Evolutionary conservation across 176 grass and related monocot genomes (phyloP), one percentile per base, ranked within the genome.

Genomic region (Eragrostis curvula): DNA sequence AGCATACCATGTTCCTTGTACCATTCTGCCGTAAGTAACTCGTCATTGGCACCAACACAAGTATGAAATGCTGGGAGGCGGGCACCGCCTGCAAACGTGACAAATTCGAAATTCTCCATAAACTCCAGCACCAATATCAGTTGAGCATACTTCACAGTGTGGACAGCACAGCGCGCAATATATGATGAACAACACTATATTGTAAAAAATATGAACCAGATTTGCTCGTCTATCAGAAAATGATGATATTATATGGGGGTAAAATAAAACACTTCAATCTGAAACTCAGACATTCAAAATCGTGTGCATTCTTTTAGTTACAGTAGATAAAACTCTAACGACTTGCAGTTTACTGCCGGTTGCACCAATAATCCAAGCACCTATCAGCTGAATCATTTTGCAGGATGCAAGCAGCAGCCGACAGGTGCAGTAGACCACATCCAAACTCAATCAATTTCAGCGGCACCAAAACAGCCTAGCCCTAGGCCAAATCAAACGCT

Each of bases 61-160:
- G 96, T 98, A 84, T 98, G 92, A 84, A 98, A 98, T 67, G n/a
- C 72, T 0, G 92, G 92, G 76, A 98, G 92, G 16, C 92, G 86
- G 49, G 84, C 61, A 41, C 79, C 88, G 47, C 57, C 95, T 98
- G 84, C 44, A 21, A 62, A 63, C 63, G n/a, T 56, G 30, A 27
- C 13, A 41, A 79, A 20, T 0, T 39, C 10, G 7, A 40, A 12
- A 67, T 49, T 50, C 25, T 24, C 3, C 6, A 17, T 53, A 5
- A 53, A 39, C 29, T 79, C 18, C 8, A 67, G 30, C 2, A 17
- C 8, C 9, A 12, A 25, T 36, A 68, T 66, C 62, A 67, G 39
- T 68, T 42, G 62, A 39, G 45, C 28, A 44, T 61, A 18, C 9
- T 30, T 13, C 48, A 16, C 28, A 71, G 9, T 75, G 21, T 56